Base-by-base conservation (phyloP, 306 rosid genomes). In the Pachyrhizus erosus region DNA sequence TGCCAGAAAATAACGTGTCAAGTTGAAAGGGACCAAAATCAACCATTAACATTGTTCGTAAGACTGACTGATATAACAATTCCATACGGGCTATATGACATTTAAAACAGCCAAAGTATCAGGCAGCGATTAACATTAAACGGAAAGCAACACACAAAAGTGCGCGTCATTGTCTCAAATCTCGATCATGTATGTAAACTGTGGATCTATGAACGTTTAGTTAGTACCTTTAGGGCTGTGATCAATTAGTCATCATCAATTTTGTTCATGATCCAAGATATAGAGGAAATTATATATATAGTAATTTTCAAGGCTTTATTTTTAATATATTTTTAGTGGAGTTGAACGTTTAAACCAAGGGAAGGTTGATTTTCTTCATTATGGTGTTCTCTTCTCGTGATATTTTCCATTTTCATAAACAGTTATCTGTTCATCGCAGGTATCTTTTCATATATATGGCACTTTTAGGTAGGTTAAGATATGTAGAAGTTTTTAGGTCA, bases 61-160 rank as follows among this genome's bases (percentile, higher is more conserved):
- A 62, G 69, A 62, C 7, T 15, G 43, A 10, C 9, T n/a, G 51
- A 39, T 67, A 10, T 20, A 40, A 21, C 0, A 21, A 75, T 55
- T 57, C 52, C 37, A 64, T 43, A 0, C 20, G 11, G 31, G n/a
- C 82, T 48, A 77, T 9, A 62, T 77, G 82, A 77, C 74, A 77
- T 31, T 23, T 48, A 66, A 64, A 65, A 60, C 51, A 31, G 51
- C 82, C 82, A 48, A 61, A 77, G 39, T 21, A 23, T 11, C 13
- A 20, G 74, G 33, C 3, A 64, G 12, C 31, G 31, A 26, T 9
- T n/a, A 26, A 52, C 2, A 29, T 6, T 14, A 39, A 29, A 7
- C 8, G 0, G 11, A 64, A 64, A 64, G 33, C 73, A 64, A 43
- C 33, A 43, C 33, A n/a, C 9, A 17, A 7, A 4, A 31, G 81